Base-by-base conservation (phyloP, 305 asterid species). In the Fraxinus sp. region DNA sequence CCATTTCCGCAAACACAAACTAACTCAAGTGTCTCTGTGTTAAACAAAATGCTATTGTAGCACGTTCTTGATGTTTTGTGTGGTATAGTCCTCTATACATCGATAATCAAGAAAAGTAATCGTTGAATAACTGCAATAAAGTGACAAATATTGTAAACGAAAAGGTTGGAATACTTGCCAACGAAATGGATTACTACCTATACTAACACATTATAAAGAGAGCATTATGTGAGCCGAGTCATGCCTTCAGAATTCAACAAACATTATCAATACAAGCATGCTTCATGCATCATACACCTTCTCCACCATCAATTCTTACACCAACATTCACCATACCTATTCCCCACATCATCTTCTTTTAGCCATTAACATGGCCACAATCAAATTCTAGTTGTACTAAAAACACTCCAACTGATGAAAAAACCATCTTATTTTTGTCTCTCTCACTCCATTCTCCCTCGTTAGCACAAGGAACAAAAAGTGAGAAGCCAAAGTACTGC, bases 291-390 rank as follows among this genome's bases (percentile, higher is more conserved):
- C 66, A 75, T 83, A 87, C 72, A 73, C 32, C 75, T 14, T 22
- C 75, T 80, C 37, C 85, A 80, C 77, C 82, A 80, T 26, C 87
- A 80, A 28, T 77, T 83, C 74, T 46, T 74, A 66, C 86, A 79
- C 82, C 89, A 84, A 73, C 87, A 75, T 14, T 82, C 80, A 85
- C 57, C 87, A 46, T 80, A 66, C 86, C 83, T 79, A 86, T 64
- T 26, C 37, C 35, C 71, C 41, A 80, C 30, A 80, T 73, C 41
- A 35, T 81, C 79, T 43, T 70, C 37, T 57, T 20, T 30, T 20
- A 20, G 20, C 49, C 18, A 13, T 77, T 5, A 43, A 80, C 79
- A 81, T 37, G 41, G 81, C 84, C 81, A 76, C 74, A 43, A 77
- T 57, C 73, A 83, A 32, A 78, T 20, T 22, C 70, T 2, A 62